A percentile compares a stretch with the other conserved stretches of the same genome.
Conservation (phyloP, 2,329 filamentous ascomycete genomes). For the Aspergillus sp. region DNA sequence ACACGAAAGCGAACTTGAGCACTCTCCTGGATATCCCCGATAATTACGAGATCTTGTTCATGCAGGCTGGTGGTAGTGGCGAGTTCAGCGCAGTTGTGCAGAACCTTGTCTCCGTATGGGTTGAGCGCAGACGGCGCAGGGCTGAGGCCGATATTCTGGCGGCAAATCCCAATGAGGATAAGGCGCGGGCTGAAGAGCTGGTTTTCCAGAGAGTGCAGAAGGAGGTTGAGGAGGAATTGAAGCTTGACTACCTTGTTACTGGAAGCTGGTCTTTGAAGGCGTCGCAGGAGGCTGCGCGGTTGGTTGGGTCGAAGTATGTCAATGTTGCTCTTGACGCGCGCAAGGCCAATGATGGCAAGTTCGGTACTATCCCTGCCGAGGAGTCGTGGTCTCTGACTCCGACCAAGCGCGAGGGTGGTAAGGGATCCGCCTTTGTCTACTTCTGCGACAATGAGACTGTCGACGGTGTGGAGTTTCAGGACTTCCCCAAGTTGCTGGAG, state of each 20-base stretch:
- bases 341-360: constrained; percentile 67
- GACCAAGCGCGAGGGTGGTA: constrained; percentile 51
- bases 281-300: constrained; percentile 68
- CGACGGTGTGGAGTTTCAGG: constrained; percentile 83
- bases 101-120: constrained; percentile 79
- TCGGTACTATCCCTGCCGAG: constrained; percentile 73
- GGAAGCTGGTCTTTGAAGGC: constrained; percentile 90
- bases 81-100: constrained; percentile 79
- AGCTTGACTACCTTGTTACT: constrained; percentile 83
- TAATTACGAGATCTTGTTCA: constrained; percentile 73
- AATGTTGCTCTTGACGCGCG: constrained; percentile 67
- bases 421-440: constrained; percentile 64
- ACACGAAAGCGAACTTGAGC: constrained; percentile 67
- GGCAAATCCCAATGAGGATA: constrained; percentile 36
- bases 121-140: constrained; percentile 58
- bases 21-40: constrained; percentile 73
- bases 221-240: constrained; percentile 62
- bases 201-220: constrained; percentile 56
- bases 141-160: constrained; percentile 50
- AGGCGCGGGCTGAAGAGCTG: constrained; percentile 49
- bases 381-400: constrained; percentile 64
- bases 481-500: constrained; percentile 60
- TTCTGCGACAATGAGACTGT: constrained; percentile 77
- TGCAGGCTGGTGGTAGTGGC: constrained; percentile 72
- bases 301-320: constrained; percentile 68